A percentile compares a stretch with the other conserved stretches of the same genome.
phyloP scores from a whole-genome alignment of 176 grass and related monocot species.

The Zizania latifolia region DNA sequence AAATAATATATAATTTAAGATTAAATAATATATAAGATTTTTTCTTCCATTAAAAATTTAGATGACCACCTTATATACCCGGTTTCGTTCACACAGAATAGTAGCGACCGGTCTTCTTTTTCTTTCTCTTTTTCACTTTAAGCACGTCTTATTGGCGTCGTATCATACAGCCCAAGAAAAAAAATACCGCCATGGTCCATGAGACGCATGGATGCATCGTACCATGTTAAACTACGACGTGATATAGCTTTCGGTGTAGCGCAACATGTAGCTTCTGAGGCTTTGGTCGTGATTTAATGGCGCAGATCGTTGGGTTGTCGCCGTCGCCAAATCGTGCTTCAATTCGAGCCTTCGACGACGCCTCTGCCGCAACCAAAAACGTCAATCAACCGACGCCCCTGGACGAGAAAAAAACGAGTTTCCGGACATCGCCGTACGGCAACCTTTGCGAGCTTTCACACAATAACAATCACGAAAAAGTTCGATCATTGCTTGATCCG shows the following conservation, averaged over 20 bases:
- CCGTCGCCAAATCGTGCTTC: neutral
- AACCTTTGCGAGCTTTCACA: neutral
- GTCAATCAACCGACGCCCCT: neutral
- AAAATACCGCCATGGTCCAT: too few relatives aligned
- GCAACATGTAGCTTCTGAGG: neutral
- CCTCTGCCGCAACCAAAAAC: constrained; percentile 2
- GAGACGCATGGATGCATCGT: too few relatives aligned
- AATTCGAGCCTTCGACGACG: neutral
- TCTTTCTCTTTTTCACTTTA: too few relatives aligned
- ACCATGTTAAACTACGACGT: too few relatives aligned
- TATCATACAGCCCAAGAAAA: neutral
- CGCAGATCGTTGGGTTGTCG: constrained; percentile 23
- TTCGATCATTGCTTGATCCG: neutral
- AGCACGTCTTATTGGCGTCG: neutral
- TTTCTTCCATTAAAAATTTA: too few relatives aligned
- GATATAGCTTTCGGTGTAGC: neutral
- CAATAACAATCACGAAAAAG: neutral
- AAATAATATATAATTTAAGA: too few relatives aligned
- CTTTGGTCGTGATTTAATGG: neutral
- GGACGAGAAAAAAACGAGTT: too few relatives aligned
- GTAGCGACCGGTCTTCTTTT: neutral
- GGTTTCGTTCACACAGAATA: neutral
- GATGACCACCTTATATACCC: too few relatives aligned
- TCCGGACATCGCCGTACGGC: too few relatives aligned
- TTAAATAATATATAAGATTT: too few relatives aligned